Evolutionary conservation across 2,329 filamentous ascomycete species (phyloP), one percentile per base, ranked within the genome.

Genomic region (Xylaria sp.): DNA sequence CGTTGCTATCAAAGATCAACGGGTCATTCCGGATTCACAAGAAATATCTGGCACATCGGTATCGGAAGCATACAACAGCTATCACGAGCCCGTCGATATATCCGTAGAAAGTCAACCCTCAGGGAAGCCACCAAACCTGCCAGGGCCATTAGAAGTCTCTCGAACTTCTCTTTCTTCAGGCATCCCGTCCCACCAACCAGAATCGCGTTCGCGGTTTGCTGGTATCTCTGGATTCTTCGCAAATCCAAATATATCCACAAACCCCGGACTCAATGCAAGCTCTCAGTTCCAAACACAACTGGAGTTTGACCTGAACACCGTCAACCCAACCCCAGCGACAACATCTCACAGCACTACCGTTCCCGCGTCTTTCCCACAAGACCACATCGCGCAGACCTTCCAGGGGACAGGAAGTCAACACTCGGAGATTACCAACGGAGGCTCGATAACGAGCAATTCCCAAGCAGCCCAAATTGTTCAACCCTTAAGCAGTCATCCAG

Each of bases 1-100:
- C 25, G 32, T 60, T 23, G 55, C 50, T 29, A 58, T 37, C 44
- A 60, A 62, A 35, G 66, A 70, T 42, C 69, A 69, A 48, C 73
- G 73, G n/a, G 63, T 75, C 50, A 76, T 79, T 29, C 73, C 77
- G 8, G 78, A 79, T 69, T 79, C 77, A 10, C 78, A 79, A 60
- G 76, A 74, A 32, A 51, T 74, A 37, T 77, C 76, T 10, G 63
- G 68, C 29, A 64, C 69, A 29, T 74, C 75, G 21, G 50, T 58
- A 44, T 73, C 73, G 32, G 70, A 73, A 35, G 42, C 69, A n/a
- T 65, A 70, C 13, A 70, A 65, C 21, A 75, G 72, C 60, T 47
- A 63, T 35, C 35, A 69, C 50, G 51, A 70, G 21, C 50, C 27
- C 10, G 12, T 37, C 8, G 40, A 44, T 29, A 69, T 55, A 2